Conservation (phyloP, 441 rosid genomes). For the Lepidium campestre region DNA sequence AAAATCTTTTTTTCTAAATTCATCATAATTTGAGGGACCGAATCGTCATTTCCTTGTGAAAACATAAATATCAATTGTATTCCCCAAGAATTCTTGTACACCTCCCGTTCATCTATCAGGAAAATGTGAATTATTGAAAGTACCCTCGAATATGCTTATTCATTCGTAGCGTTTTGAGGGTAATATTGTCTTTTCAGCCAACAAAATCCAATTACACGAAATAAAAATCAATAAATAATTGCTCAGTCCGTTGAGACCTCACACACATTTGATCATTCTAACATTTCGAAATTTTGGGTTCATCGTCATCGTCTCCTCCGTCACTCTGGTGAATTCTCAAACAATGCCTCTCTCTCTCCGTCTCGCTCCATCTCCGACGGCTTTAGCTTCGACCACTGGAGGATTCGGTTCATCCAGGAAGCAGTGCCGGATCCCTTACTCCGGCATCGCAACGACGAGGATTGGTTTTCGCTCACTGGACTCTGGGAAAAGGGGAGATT, state of each 20-base stretch:
- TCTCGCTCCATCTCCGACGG: slow-evolving; percentile 16
- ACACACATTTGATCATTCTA: slow-evolving; percentile 5
- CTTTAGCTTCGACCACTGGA: slow-evolving; percentile 11
- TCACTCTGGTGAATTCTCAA: not conserved
- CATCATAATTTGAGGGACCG: not conserved
- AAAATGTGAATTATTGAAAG: not conserved
- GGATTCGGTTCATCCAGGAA: slow-evolving; percentile 8
- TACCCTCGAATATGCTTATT: slow-evolving; percentile 18
- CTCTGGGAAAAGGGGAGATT: slow-evolving; percentile 3
- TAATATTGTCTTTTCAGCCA: not conserved
- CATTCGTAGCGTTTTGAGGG: not conserved
- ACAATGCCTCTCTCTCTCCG: slow-evolving; percentile 31
- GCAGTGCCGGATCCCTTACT: slow-evolving; percentile 26
- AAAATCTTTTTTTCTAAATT: too few species aligned
- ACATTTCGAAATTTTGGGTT: not conserved
- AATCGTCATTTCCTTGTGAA: not conserved
- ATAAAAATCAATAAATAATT: not conserved
- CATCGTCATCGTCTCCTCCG: not conserved
- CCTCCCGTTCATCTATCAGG: slow-evolving; percentile 24
- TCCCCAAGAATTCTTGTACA: slow-evolving; percentile 18
- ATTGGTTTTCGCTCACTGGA: slow-evolving; percentile 19
- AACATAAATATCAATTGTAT: slow-evolving; percentile 14
- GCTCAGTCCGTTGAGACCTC: slow-evolving; percentile 19
- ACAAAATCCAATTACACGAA: not conserved
- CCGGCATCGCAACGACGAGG: slow-evolving; percentile 20